phyloP scores from a whole-genome alignment of 192 early-diverging fungal species.

The Coemansia sp. region DNA sequence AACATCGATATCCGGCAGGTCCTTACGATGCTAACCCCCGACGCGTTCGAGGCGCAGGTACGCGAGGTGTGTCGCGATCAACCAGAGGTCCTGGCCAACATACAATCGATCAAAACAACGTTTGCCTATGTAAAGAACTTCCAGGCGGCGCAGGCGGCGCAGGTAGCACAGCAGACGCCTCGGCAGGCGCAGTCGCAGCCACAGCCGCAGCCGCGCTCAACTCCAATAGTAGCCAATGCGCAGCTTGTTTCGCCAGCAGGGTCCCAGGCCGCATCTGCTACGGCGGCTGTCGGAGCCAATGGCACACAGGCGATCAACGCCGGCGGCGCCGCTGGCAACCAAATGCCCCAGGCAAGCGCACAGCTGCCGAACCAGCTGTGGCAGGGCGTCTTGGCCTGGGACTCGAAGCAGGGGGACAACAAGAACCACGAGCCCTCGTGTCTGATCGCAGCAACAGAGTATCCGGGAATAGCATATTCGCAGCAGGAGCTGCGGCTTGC shows the following conservation, averaged over 20 bases:
- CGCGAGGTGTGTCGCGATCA: constrained; percentile 32
- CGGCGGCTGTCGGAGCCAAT: too few species aligned
- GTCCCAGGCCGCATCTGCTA: background rate
- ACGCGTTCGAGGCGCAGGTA: constrained; percentile 26
- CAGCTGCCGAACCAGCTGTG: constrained; percentile 20
- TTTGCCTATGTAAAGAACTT: constrained; percentile 17
- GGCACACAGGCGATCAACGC: background rate
- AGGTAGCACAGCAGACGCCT: too few species aligned
- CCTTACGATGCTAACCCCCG: constrained; percentile 18
- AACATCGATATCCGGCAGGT: constrained; percentile 28
- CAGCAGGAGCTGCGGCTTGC: constrained; percentile 20
- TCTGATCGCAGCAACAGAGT: constrained; percentile 18
- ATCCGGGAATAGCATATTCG: constrained; percentile 24
- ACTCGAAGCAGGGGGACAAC: constrained; percentile 28
- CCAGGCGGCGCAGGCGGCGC: constrained; percentile 8
- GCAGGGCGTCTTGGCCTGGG: constrained; percentile 36
- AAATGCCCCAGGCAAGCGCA: background rate
- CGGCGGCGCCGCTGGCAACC: background rate
- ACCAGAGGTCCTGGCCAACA: constrained; percentile 28
- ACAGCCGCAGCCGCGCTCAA: constrained; percentile 14
- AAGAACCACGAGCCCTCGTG: constrained; percentile 23
- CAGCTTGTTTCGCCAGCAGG: constrained; percentile 17
- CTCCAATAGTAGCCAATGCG: background rate
- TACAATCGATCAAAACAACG: constrained; percentile 11
- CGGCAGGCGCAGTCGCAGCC: constrained; percentile 11